A percentile compares a stretch with the other conserved stretches of the same genome.
Conservation (phyloP, 108 stramenopile genomes). For the Pseudonitzschia delicatissima region DNA sequence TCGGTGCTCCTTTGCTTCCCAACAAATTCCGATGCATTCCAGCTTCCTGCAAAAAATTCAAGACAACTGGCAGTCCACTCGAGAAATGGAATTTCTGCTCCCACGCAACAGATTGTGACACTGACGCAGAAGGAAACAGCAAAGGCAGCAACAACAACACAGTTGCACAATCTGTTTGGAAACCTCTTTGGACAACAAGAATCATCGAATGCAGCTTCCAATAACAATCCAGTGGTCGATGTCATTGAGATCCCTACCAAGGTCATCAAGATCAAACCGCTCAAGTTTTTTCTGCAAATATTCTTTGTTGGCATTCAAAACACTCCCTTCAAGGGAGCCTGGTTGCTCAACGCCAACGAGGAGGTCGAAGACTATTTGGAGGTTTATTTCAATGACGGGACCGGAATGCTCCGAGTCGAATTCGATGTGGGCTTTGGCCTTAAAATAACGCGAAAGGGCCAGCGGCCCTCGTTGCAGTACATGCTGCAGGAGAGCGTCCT, state of each 20-base stretch:
- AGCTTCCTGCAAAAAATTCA: too few species aligned
- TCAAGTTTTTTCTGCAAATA: slow-evolving; percentile 46
- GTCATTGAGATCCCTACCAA: slow-evolving; percentile 36
- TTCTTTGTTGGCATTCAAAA: slow-evolving; percentile 58
- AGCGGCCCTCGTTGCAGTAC: slow-evolving; percentile 58
- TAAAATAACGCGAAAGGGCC: slow-evolving; percentile 50
- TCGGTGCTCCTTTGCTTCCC: too few species aligned
- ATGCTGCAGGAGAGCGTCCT: slow-evolving; percentile 75
- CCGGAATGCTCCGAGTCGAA: slow-evolving; percentile 56
- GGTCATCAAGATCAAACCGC: slow-evolving; percentile 37
- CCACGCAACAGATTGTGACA: too few species aligned
- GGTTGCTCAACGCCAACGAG: slow-evolving; percentile 52
- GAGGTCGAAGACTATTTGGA: slow-evolving; percentile 46
- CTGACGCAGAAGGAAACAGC: too few species aligned
- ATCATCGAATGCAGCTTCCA: background rate
- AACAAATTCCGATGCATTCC: too few species aligned
- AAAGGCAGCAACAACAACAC: background rate
- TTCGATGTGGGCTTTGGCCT: slow-evolving; percentile 29
- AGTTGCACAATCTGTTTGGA: background rate
- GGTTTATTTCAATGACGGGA: slow-evolving; percentile 58
- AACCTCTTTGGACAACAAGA: slow-evolving; percentile 2
- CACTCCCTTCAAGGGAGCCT: slow-evolving; percentile 45
- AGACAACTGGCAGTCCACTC: too few species aligned
- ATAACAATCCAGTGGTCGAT: background rate
- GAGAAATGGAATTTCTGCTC: too few species aligned